Evolutionary conservation across 169 alveolate genomes (phyloP), one percentile per base, ranked within the genome.

Genomic region (Plasmodium chabaudi): DNA sequence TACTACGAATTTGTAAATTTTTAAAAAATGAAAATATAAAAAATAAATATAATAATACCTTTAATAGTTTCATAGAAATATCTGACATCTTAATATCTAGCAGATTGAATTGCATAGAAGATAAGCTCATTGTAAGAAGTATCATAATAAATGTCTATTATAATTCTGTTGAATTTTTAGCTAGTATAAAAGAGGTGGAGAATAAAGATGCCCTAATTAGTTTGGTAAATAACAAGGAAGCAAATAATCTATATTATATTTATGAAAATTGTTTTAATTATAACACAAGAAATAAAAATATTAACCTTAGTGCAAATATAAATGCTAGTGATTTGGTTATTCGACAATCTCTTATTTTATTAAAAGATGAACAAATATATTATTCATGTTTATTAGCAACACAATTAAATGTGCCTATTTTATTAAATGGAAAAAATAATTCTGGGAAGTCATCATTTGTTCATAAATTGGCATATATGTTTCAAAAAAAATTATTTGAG

Each of bases 361-460:
- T 69, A 19, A 75, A 72, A 71, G 91, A 88, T 59, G 89, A 82
- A 47, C 70, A 79, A 39, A 86, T 49, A 1, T 65, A 56, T 47
- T 71, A 57, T 5, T 42, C 77, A 19, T 82, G 89, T 12, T 27
- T 72, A 23, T 72, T 87, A n/a, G 93, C 87, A 9, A 86, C 77
- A n/a, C 39, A 47, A 5, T 46, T 79, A 39, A 34, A 59, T 64
- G 72, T 90, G 19, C 96, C 96, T n/a, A 74, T 92, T 17, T 70
- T 93, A 25, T 55, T 93, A 46, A 55, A 47, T 34, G 96, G 96
- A 2, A 87, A 88, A 27, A 82, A 75, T 64, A 74, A 71, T 53
- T 61, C 89, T 15, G 96, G 96, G 12, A 92, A 92, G 60, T 73
- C 87, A 6, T 65, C 93, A 7, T 73, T 90, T 46, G 73, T 93